Conservation (phyloP, 805 yeast species). For the Saccharomycopsis lassenensis region DNA sequence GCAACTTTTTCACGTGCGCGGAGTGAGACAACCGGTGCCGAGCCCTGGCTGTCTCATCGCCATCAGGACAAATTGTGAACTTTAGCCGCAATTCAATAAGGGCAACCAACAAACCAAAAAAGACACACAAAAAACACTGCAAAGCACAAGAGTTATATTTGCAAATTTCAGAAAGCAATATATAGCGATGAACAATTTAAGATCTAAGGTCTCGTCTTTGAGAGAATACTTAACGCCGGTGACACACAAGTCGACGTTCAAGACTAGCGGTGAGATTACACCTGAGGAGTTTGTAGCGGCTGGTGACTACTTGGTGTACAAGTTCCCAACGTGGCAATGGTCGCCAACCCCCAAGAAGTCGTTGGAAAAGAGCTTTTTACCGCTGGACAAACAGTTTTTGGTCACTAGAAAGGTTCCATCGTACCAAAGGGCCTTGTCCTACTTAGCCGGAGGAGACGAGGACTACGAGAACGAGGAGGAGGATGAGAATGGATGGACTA, state of each 20-base stretch:
- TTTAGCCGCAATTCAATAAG: too few species aligned
- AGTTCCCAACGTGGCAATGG: conserved; percentile 98
- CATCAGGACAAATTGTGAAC: too few species aligned
- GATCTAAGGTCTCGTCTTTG: conserved; percentile 73
- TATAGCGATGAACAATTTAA: conserved; percentile 29
- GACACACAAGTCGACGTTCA: conserved; percentile 74
- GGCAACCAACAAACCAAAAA: too few species aligned
- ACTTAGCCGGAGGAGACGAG: conserved; percentile 32
- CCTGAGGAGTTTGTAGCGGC: conserved; percentile 94
- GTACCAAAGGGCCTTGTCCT: conserved; percentile 51
- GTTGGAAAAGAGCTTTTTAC: conserved; percentile 55
- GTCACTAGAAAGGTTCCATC: conserved; percentile 89
- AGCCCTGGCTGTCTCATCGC: too few species aligned
- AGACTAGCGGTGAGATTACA: conserved; percentile 80
- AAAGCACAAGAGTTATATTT: too few species aligned
- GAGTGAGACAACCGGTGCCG: too few species aligned
- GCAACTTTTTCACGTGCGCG: too few species aligned
- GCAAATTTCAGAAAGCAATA: too few species aligned
- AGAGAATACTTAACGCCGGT: conserved; percentile 93
- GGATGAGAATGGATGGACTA: conserved; percentile 41
- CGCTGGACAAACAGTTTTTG: conserved; percentile 75
- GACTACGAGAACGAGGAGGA: conserved; percentile 27
- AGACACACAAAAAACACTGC: too few species aligned
- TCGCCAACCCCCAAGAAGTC: conserved; percentile 43
- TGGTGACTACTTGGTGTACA: conserved; percentile 83